These are phyloP conservation scores for Favolaschia claudopus DNA, from an alignment of 768 basidiomycete genomes.

Conservation along the genomic window DNA sequence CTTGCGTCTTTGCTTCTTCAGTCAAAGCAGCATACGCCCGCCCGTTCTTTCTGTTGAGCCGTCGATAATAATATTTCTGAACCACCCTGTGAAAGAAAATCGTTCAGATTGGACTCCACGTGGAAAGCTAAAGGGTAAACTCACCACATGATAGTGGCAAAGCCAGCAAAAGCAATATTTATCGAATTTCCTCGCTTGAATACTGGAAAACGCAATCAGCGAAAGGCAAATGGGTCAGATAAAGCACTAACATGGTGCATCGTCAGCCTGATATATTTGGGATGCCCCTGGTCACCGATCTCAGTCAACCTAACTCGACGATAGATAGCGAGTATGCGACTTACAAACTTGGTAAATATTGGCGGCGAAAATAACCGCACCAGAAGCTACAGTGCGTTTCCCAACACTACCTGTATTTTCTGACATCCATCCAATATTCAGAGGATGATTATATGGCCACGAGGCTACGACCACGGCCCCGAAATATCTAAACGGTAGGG, in stretches of 20 bases:
- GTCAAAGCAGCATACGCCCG: conserved; percentile 27
- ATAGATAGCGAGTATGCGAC: neutral
- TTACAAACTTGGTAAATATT: conserved; percentile 39
- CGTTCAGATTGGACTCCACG: neutral
- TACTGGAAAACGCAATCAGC: conserved; percentile 23
- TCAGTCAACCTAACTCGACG: conserved; percentile 5
- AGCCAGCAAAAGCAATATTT: conserved; percentile 44
- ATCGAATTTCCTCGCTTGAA: conserved; percentile 45
- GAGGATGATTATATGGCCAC: conserved; percentile 48
- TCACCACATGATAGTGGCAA: conserved; percentile 41
- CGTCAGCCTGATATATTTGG: conserved; percentile 46
- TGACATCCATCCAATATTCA: conserved; percentile 50
- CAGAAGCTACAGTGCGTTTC: conserved; percentile 41
- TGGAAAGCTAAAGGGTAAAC: neutral
- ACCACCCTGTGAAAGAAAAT: conserved; percentile 24
- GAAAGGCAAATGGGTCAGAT: neutral
- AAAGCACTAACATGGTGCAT: conserved; percentile 39
- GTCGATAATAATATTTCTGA: conserved; percentile 40
- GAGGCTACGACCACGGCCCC: conserved; percentile 44
- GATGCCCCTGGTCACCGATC: conserved; percentile 17
- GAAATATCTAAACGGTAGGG: conserved; percentile 34
- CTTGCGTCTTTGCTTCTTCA: conserved; percentile 33
- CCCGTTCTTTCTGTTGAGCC: conserved; percentile 36
- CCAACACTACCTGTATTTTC: conserved; percentile 42
- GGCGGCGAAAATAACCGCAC: conserved; percentile 43